phyloP scores from a whole-genome alignment of 2,329 filamentous ascomycete species.

The Hypomyces perniciosus region DNA sequence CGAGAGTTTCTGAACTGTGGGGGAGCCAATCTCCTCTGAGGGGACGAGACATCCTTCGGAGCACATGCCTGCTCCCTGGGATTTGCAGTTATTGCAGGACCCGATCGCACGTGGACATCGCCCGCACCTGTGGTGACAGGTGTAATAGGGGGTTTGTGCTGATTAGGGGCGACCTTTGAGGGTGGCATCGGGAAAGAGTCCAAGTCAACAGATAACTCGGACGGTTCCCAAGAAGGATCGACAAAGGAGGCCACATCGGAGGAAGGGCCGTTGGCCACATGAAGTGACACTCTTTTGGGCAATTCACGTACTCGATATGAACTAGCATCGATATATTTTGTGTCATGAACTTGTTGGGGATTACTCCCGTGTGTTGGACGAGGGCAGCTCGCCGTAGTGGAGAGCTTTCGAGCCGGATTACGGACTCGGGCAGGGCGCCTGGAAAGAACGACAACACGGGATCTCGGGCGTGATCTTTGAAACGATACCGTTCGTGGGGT shows the following conservation, averaged over 20 bases:
- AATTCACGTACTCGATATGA: background rate
- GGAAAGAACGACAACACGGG: constrained; percentile 23
- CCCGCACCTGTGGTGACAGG: background rate
- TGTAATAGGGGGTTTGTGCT: background rate
- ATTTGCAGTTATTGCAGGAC: background rate
- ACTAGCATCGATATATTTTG: background rate
- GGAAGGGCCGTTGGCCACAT: background rate
- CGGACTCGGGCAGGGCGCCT: constrained; percentile 21
- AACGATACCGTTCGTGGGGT: constrained; percentile 14
- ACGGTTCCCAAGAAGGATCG: constrained; percentile 1
- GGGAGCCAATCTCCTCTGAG: background rate
- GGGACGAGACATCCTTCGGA: background rate
- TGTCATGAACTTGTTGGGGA: background rate
- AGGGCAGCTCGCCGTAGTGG: constrained; percentile 1
- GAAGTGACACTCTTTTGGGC: background rate
- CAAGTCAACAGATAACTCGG: constrained; percentile 9
- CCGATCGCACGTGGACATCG: background rate
- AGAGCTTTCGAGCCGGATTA: constrained; percentile 10
- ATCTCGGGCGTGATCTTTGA: constrained; percentile 18
- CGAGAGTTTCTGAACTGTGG: background rate
- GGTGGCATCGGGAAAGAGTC: constrained; percentile 14
- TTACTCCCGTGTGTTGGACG: constrained; percentile 1
- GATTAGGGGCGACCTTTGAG: background rate
- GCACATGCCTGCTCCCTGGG: background rate
- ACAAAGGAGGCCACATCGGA: constrained; percentile 2